Conservation (phyloP, 2,329 filamentous ascomycete species). For the Tolypocladium guangdongense region DNA sequence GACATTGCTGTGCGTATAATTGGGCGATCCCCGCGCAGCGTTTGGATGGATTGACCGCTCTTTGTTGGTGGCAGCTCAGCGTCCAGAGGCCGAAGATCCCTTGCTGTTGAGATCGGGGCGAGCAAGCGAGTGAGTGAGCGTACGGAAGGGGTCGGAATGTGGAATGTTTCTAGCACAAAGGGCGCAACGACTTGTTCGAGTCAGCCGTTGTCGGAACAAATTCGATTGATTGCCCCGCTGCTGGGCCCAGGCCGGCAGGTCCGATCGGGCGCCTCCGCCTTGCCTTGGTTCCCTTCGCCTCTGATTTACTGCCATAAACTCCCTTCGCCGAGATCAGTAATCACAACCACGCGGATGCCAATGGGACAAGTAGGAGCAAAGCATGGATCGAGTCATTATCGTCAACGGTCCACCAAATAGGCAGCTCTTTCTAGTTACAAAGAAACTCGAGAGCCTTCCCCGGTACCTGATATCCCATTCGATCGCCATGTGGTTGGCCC, state of each 20-base stretch:
- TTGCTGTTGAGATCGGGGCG: not conserved
- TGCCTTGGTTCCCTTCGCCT: not conserved
- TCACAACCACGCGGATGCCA: not conserved
- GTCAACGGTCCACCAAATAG: not conserved
- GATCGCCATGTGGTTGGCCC: not conserved
- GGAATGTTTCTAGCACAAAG: not conserved
- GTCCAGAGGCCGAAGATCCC: not conserved
- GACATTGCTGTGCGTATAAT: slow-evolving; percentile 1
- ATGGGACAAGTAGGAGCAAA: not conserved
- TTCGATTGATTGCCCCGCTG: not conserved
- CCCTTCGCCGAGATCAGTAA: not conserved
- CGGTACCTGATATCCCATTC: not conserved
- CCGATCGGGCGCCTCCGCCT: not conserved
- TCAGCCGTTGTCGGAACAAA: not conserved
- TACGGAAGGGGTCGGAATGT: not conserved
- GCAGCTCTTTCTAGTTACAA: not conserved
- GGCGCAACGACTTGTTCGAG: not conserved
- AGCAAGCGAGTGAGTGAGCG: not conserved
- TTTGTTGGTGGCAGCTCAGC: not conserved
- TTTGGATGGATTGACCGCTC: not conserved
- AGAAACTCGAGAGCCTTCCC: not conserved
- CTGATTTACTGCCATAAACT: not conserved
- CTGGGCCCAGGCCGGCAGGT: not conserved
- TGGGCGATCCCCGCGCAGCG: not conserved
- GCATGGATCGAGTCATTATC: slow-evolving; percentile 1